Percentiles rank a stretch among this genome's conserved stretches.
phyloP scores from a whole-genome alignment of 495 filamentous ascomycete species.

The Trichoderma orchidacearum region DNA sequence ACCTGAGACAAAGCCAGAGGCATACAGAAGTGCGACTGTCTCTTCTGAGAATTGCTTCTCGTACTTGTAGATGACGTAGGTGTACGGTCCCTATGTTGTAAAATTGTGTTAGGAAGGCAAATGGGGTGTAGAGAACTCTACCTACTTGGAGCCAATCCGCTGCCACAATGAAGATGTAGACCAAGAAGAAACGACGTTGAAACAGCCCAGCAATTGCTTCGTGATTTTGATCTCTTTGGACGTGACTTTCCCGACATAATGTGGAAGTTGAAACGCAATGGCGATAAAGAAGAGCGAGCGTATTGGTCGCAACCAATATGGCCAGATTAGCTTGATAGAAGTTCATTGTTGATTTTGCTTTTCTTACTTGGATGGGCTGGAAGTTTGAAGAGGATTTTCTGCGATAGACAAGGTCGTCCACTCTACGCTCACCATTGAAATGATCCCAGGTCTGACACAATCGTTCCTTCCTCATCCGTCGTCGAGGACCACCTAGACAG shows the following conservation, averaged over 20 bases:
- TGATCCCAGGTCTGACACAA: too few species aligned
- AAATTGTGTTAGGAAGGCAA: not conserved
- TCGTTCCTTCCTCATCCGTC: not conserved
- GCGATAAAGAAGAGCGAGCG: conserved; percentile 4
- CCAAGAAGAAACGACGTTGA: conserved; percentile 17
- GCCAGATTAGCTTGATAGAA: conserved; percentile 13
- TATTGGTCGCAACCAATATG: conserved; percentile 7
- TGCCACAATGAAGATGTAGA: conserved; percentile 20
- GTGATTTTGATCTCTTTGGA: not conserved
- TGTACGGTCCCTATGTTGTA: conserved; percentile 22
- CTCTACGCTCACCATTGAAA: too few species aligned
- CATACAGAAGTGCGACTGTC: conserved; percentile 24
- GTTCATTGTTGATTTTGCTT: not conserved
- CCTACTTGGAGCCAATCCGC: conserved; percentile 28
- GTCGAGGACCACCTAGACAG: too few species aligned
- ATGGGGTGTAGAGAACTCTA: not conserved
- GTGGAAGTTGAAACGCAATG: not conserved
- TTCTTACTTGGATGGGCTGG: not conserved
- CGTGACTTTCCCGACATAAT: not conserved
- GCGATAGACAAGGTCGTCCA: too few species aligned
- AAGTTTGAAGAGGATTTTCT: not conserved
- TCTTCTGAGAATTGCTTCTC: conserved; percentile 25
- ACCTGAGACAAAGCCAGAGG: conserved; percentile 24
- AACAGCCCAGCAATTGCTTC: conserved; percentile 8
- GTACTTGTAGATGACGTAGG: conserved; percentile 31